Evolutionary conservation across 2,329 filamentous ascomycete species (phyloP).

Genomic region (Colletotrichum cereale): DNA sequence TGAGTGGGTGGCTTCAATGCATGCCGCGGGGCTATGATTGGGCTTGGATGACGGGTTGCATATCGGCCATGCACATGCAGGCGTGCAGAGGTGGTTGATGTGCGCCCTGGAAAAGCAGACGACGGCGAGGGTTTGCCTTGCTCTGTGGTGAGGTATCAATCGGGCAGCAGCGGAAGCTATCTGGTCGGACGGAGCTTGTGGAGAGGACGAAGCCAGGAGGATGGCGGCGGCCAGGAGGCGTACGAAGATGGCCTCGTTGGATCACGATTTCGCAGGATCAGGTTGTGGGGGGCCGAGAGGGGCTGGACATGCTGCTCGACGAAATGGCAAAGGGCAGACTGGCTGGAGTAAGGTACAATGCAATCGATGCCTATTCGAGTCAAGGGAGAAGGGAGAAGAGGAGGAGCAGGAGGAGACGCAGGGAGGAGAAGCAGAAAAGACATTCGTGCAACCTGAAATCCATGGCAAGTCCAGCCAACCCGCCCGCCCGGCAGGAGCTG

Average conservation of each 20-base stretch:
- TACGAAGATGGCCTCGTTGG: neutral
- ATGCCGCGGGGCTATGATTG: constrained; percentile 39
- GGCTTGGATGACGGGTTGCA: constrained; percentile 35
- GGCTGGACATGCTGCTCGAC: neutral
- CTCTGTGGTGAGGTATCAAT: constrained; percentile 39
- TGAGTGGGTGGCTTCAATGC: constrained; percentile 37
- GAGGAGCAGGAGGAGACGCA: too few species aligned
- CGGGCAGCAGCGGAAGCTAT: constrained; percentile 39
- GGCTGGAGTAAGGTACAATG: neutral
- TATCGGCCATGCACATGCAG: constrained; percentile 39
- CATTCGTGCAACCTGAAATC: constrained; percentile 4
- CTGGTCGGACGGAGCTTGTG: constrained; percentile 24
- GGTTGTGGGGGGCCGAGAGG: neutral
- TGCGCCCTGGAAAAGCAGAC: constrained; percentile 37
- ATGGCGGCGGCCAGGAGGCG: neutral
- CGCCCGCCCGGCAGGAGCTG: constrained; percentile 15
- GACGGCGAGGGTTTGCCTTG: constrained; percentile 29
- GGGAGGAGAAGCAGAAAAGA: constrained; percentile 2
- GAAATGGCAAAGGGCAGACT: neutral
- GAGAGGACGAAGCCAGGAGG: constrained; percentile 5
- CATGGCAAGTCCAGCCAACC: neutral
- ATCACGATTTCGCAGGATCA: constrained; percentile 9
- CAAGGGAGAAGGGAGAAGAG: constrained; percentile 5
- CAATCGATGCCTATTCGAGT: neutral
- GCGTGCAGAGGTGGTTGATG: constrained; percentile 33